These are phyloP conservation scores for Puccinia horiana DNA, from an alignment of 1,284 basidiomycete genomes.

Conservation along the genomic window DNA sequence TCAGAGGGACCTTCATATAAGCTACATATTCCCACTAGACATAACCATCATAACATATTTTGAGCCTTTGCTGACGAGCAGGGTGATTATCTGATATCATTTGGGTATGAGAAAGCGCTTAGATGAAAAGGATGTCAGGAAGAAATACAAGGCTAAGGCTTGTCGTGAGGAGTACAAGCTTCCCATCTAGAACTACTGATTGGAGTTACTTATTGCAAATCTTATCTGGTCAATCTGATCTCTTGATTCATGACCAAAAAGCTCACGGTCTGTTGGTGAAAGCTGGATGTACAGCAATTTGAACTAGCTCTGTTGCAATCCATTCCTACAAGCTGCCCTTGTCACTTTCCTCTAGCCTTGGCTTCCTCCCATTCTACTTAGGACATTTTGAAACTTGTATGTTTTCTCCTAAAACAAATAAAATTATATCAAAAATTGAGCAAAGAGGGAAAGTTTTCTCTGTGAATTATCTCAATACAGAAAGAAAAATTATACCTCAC, in stretches of 20 bases:
- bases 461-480: not conserved
- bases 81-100: not conserved
- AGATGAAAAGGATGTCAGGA: not conserved
- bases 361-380: not conserved
- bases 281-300: not conserved
- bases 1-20: no score
- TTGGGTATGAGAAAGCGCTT: slow-evolving; percentile 3
- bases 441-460: not conserved
- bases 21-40: not conserved
- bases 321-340: not conserved
- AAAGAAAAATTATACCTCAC: no score
- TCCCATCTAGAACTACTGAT: slow-evolving; percentile 3
- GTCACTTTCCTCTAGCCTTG: not conserved
- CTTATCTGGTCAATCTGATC: not conserved
- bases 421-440: not conserved
- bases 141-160: slow-evolving; percentile 22
- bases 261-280: not conserved
- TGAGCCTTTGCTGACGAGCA: not conserved
- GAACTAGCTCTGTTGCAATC: not conserved
- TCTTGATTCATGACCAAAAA: not conserved
- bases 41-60: not conserved
- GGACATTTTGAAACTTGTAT: not conserved
- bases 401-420: not conserved
- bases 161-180: slow-evolving; percentile 27
- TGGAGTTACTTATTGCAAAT: not conserved